A percentile compares a stretch with the other conserved stretches of the same genome.
phyloP scores from a whole-genome alignment of 2,329 filamentous ascomycete genomes.

The Xylogone sp. region DNA sequence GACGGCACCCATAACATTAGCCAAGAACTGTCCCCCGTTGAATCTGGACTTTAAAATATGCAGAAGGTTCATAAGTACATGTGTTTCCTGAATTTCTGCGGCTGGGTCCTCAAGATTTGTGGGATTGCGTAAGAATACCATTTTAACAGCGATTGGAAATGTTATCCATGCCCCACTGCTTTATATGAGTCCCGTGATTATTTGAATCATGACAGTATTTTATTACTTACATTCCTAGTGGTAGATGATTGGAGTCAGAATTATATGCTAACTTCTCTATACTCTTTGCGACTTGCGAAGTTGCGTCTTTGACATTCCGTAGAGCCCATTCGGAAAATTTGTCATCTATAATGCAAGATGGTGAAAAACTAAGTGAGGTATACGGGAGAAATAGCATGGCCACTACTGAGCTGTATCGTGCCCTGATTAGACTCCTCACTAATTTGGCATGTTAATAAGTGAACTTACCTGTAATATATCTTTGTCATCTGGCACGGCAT shows the following conservation, averaged over 20 bases:
- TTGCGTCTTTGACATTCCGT: slow-evolving; percentile 1
- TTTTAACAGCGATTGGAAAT: slow-evolving; percentile 4
- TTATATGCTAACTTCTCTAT: slow-evolving; percentile 1
- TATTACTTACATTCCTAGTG: slow-evolving; percentile 4
- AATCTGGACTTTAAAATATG: slow-evolving; percentile 4
- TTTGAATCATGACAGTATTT: not conserved
- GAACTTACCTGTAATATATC: slow-evolving; percentile 3
- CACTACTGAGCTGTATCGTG: slow-evolving; percentile 1
- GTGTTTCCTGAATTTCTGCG: slow-evolving; percentile 3
- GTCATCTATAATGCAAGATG: not conserved
- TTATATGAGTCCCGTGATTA: not conserved
- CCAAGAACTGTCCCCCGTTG: slow-evolving; percentile 4
- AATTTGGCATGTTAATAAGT: not conserved
- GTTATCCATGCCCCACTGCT: slow-evolving; percentile 3
- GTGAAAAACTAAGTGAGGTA: slow-evolving; percentile 2
- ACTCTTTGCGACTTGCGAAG: slow-evolving; percentile 4
- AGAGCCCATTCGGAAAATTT: slow-evolving; percentile 1
- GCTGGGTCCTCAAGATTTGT: slow-evolving; percentile 3
- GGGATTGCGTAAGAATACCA: slow-evolving; percentile 1
- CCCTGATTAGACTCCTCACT: not conserved
- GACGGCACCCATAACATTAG: slow-evolving; percentile 1
- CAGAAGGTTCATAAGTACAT: slow-evolving; percentile 2
- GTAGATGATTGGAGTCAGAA: slow-evolving; percentile 1
- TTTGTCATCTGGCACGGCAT: slow-evolving; percentile 3
- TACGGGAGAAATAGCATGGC: slow-evolving; percentile 4